Conservation (phyloP, 345 rosid species). For the Conringia planisiliqua region DNA sequence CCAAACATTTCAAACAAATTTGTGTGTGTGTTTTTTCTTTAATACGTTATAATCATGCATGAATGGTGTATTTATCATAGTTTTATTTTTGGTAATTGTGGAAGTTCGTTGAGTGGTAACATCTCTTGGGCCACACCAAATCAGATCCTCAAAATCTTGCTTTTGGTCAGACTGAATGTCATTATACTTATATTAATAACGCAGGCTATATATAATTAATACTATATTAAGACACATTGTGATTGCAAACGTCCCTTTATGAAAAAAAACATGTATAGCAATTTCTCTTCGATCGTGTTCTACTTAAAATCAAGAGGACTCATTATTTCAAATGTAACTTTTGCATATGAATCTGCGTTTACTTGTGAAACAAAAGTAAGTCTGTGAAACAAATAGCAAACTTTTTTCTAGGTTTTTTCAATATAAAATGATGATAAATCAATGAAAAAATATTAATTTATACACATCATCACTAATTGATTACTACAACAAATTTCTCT, state of each 20-base stretch:
- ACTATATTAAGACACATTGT: not conserved
- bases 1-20: not conserved
- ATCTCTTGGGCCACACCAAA: constrained; percentile 33
- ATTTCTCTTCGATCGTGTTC: not conserved
- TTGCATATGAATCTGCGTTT: not conserved
- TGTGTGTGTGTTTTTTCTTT: not conserved
- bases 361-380: not conserved
- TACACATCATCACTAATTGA: not conserved
- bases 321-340: not conserved
- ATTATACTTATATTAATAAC: constrained; percentile 1
- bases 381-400: too few species aligned
- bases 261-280: not conserved
- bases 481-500: not conserved
- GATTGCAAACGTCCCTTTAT: not conserved
- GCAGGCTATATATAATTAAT: not conserved
- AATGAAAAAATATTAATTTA: not conserved
- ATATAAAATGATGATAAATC: not conserved
- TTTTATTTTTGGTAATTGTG: constrained; percentile 1
- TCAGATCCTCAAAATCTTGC: constrained; percentile 37
- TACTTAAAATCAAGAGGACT: not conserved
- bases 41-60: not conserved
- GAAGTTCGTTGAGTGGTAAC: constrained; percentile 25
- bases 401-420: too few species aligned
- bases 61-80: constrained; percentile 1
- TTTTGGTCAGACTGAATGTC: constrained; percentile 25